phyloP scores from a whole-genome alignment of 2,329 filamentous ascomycete species.

The Lanzia echinophila region DNA sequence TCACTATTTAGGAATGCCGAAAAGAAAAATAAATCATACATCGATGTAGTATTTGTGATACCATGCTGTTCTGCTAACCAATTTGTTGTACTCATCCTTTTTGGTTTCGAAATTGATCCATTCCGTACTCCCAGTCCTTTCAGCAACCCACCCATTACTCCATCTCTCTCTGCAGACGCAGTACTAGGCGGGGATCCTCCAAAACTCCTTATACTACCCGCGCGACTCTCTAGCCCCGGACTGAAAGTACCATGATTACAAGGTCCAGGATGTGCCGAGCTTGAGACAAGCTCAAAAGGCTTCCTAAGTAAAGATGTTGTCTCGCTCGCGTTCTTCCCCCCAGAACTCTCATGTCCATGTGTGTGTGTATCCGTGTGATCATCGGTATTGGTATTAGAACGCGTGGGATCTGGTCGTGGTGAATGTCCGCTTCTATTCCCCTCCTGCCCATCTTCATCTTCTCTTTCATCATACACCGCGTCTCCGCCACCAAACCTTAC shows the following conservation, averaged over 20 bases:
- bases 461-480: constrained; percentile 18
- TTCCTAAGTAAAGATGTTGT: constrained; percentile 46
- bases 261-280: constrained; percentile 29
- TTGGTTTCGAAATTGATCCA: constrained; percentile 30
- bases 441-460: neutral
- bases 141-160: constrained; percentile 21
- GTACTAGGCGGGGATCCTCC: constrained; percentile 16
- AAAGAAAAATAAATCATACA: constrained; percentile 47
- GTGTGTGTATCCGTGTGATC: constrained; percentile 11
- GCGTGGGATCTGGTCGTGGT: constrained; percentile 19
- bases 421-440: constrained; percentile 4
- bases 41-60: constrained; percentile 63
- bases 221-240: constrained; percentile 45
- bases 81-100: constrained; percentile 66
- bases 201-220: constrained; percentile 24
- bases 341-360: constrained; percentile 8
- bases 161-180: constrained; percentile 15
- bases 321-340: constrained; percentile 34
- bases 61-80: constrained; percentile 67
- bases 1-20: neutral
- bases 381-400: constrained; percentile 14
- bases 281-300: constrained; percentile 25
- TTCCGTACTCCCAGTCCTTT: constrained; percentile 20
- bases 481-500: neutral
- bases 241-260: constrained; percentile 76